Conservation (phyloP, 495 filamentous ascomycete species). For the Neurospora pannonica region DNA sequence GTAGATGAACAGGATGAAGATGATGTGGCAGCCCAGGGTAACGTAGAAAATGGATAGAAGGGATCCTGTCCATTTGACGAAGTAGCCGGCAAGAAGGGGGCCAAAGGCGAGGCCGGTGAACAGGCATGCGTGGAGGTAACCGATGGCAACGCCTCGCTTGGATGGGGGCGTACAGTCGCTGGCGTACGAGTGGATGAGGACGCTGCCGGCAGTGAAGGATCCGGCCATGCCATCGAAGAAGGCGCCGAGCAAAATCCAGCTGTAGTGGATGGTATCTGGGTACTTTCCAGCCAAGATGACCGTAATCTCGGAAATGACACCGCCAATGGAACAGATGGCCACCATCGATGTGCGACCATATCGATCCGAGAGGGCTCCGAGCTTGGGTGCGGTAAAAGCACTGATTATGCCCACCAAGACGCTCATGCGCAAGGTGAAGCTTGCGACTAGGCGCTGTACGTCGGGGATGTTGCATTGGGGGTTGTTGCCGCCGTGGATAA, state of each 20-base stretch:
- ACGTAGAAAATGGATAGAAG: slow-evolving; percentile 71
- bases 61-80: slow-evolving; percentile 60
- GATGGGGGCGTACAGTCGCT: slow-evolving; percentile 78
- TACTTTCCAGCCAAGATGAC: slow-evolving; percentile 67
- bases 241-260: slow-evolving; percentile 63
- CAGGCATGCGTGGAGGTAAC: slow-evolving; percentile 77
- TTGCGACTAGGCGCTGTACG: slow-evolving; percentile 64
- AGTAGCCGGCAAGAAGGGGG: slow-evolving; percentile 65
- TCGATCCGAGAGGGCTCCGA: slow-evolving; percentile 81
- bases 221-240: slow-evolving; percentile 75
- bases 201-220: slow-evolving; percentile 75
- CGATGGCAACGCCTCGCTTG: slow-evolving; percentile 75
- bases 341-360: slow-evolving; percentile 72
- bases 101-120: slow-evolving; percentile 81
- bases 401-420: slow-evolving; percentile 61
- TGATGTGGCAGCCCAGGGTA: slow-evolving; percentile 55
- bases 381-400: slow-evolving; percentile 68
- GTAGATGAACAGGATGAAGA: slow-evolving; percentile 60
- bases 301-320: slow-evolving; percentile 59
- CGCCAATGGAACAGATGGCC: slow-evolving; percentile 54
- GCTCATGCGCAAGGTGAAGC: slow-evolving; percentile 64
- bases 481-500: slow-evolving; percentile 58
- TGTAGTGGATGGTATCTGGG: slow-evolving; percentile 59
- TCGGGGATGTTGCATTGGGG: slow-evolving; percentile 61
- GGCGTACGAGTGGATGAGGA: slow-evolving; percentile 74